Evolutionary conservation across 2,329 filamentous ascomycete genomes (phyloP).

Genomic region (Colletotrichum sidae): DNA sequence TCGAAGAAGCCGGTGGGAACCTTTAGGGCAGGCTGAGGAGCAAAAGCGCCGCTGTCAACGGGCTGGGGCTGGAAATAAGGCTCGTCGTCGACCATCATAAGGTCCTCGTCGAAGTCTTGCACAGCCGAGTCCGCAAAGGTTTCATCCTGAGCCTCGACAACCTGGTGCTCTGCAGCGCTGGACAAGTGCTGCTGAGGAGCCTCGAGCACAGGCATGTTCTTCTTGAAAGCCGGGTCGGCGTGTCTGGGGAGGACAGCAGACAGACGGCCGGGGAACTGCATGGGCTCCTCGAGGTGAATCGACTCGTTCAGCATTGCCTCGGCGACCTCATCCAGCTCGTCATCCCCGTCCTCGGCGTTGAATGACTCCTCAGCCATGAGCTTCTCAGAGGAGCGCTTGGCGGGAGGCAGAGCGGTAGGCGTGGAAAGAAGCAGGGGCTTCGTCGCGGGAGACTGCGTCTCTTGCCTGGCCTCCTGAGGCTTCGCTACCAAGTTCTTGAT

Average conservation of each 20-base stretch:
- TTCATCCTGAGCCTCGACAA: slow-evolving; percentile 12
- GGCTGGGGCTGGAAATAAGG: slow-evolving; percentile 43
- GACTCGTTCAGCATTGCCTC: slow-evolving; percentile 42
- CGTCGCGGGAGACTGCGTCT: slow-evolving; percentile 47
- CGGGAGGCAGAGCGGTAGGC: slow-evolving; percentile 40
- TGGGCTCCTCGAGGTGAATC: slow-evolving; percentile 47
- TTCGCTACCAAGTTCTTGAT: slow-evolving; percentile 51
- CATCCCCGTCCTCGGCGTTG: slow-evolving; percentile 37
- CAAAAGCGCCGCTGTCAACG: slow-evolving; percentile 38
- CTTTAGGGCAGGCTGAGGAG: slow-evolving; percentile 45
- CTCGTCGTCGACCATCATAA: slow-evolving; percentile 39
- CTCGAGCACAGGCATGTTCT: slow-evolving; percentile 45
- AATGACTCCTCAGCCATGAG: slow-evolving; percentile 49
- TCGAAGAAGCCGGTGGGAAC: slow-evolving; percentile 49
- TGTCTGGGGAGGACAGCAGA: slow-evolving; percentile 58
- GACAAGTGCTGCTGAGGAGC: slow-evolving; percentile 17
- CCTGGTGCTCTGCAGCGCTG: neutral
- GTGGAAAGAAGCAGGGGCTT: slow-evolving; percentile 51
- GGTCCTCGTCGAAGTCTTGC: slow-evolving; percentile 35
- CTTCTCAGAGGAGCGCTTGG: slow-evolving; percentile 49
- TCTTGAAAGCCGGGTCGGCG: slow-evolving; percentile 52
- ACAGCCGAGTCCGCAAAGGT: slow-evolving; percentile 6
- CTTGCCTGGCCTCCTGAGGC: slow-evolving; percentile 38
- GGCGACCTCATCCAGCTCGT: slow-evolving; percentile 41
- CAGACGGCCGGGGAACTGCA: slow-evolving; percentile 58